Evolutionary conservation across 31 red algal species (phyloP).

Genomic region (Odonthalia washingtoniensis): DNA sequence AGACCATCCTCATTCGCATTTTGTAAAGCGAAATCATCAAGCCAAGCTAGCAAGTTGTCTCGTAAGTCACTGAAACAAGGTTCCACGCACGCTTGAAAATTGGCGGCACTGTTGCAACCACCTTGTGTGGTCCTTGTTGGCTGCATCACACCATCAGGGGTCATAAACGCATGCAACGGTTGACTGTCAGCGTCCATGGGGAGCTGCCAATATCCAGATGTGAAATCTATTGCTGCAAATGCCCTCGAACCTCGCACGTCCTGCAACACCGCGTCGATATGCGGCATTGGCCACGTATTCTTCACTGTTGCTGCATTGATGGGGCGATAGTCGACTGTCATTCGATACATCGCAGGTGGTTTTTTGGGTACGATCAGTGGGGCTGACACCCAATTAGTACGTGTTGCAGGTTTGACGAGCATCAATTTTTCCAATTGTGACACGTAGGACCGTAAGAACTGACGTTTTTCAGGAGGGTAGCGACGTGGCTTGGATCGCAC

Average conservation of each 20-base stretch:
- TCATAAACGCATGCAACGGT: slow-evolving; percentile 39
- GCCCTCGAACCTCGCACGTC: not conserved
- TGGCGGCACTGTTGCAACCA: slow-evolving; percentile 27
- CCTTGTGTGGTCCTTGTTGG: slow-evolving; percentile 42
- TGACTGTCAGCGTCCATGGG: slow-evolving; percentile 39
- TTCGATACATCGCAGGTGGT: slow-evolving; percentile 12
- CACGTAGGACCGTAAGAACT: slow-evolving; percentile 45
- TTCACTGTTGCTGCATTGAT: not conserved
- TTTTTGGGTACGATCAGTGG: slow-evolving; percentile 18
- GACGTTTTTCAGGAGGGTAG: slow-evolving; percentile 42
- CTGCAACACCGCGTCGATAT: slow-evolving; percentile 16
- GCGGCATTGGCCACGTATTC: slow-evolving; percentile 32
- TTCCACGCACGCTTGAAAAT: slow-evolving; percentile 45
- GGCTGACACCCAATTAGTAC: slow-evolving; percentile 15
- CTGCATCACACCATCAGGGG: slow-evolving; percentile 37
- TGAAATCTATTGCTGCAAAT: slow-evolving; percentile 49
- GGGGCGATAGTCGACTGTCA: not conserved
- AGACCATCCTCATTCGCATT: not conserved
- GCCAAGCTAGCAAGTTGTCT: slow-evolving; percentile 12
- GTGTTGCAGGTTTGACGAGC: not conserved
- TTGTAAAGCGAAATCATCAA: slow-evolving; percentile 35
- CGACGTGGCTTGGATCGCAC: slow-evolving; percentile 46
- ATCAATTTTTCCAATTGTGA: slow-evolving; percentile 29
- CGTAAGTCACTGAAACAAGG: not conserved
- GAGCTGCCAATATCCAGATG: slow-evolving; percentile 63